Evolutionary conservation across 345 rosid genomes (phyloP).

Genomic region (Eutrema yunnanense): DNA sequence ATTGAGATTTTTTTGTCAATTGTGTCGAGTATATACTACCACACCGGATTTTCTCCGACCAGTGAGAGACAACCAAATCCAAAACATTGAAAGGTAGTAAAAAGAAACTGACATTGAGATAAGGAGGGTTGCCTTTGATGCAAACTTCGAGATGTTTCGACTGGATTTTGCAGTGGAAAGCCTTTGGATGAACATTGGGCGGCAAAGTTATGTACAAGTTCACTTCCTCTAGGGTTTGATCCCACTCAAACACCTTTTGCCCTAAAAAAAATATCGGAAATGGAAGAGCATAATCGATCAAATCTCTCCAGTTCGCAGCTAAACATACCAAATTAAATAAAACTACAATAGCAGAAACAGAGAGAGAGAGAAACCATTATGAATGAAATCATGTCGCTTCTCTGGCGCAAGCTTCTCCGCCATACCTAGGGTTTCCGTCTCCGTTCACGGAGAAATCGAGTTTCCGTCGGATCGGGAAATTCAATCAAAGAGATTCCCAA

Average conservation of each 20-base stretch:
- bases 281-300: slow-evolving; percentile 2
- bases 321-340: neutral
- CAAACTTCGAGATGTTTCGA: slow-evolving; percentile 85
- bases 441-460: slow-evolving; percentile 8
- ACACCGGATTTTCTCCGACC: neutral
- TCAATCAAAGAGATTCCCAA: too few species aligned
- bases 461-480: neutral
- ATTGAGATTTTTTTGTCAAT: neutral
- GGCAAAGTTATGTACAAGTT: slow-evolving; percentile 72
- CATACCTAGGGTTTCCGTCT: slow-evolving; percentile 14
- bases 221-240: slow-evolving; percentile 87
- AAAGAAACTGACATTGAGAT: slow-evolving; percentile 57
- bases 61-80: neutral
- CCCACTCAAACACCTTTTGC: slow-evolving; percentile 87
- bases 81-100: neutral
- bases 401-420: slow-evolving; percentile 39
- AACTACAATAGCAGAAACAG: neutral
- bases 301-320: neutral
- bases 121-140: slow-evolving; percentile 95
- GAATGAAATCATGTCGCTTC: slow-evolving; percentile 29
- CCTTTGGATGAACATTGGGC: slow-evolving; percentile 63
- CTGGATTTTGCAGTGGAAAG: slow-evolving; percentile 72
- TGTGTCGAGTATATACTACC: neutral
- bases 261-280: slow-evolving; percentile 28
- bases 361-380: slow-evolving; percentile 17